A percentile compares a stretch with the other conserved stretches of the same genome.
Conservation (phyloP, 352 stramenopile species). For the Phytophthora sp. region DNA sequence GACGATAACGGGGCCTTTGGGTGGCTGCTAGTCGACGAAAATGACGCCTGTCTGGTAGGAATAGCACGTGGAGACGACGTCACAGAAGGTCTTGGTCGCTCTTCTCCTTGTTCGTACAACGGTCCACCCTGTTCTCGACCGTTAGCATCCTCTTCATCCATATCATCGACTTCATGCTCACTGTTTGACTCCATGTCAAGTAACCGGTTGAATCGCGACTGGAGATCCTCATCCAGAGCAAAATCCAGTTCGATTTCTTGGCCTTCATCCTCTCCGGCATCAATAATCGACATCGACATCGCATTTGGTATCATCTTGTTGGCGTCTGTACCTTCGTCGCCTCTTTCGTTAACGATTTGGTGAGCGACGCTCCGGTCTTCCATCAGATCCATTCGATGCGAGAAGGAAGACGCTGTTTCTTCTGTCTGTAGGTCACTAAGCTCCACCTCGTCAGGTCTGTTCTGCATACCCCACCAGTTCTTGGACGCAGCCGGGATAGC, state of each 20-base stretch:
- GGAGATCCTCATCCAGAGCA: conserved; percentile 70
- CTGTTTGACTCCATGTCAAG: conserved; percentile 68
- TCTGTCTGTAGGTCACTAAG: conserved; percentile 82
- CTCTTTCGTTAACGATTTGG: conserved; percentile 30
- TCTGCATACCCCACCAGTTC: conserved; percentile 77
- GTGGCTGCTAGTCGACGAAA: conserved; percentile 64
- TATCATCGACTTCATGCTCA: conserved; percentile 37
- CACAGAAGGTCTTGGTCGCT: conserved; percentile 21
- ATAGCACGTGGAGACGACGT: conserved; percentile 58
- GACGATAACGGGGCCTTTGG: conserved; percentile 46
- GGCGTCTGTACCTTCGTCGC: conserved; percentile 25
- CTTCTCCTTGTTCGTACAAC: conserved; percentile 10
- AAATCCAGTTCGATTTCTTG: conserved; percentile 90
- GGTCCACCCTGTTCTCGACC: background rate
- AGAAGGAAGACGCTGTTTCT: conserved; percentile 74
- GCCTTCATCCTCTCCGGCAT: conserved; percentile 65
- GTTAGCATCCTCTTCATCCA: conserved; percentile 43
- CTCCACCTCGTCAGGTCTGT: conserved; percentile 55
- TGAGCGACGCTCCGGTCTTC: conserved; percentile 40
- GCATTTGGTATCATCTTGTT: conserved; percentile 45
- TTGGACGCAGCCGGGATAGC: conserved; percentile 71
- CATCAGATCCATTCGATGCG: conserved; percentile 61
- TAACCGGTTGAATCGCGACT: conserved; percentile 74
- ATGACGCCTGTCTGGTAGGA: conserved; percentile 52
- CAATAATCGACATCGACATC: conserved; percentile 87